A percentile compares a stretch with the other conserved stretches of the same genome.
Evolutionary conservation across 495 filamentous ascomycete genomes (phyloP).

Genomic region (Neurospora sp.): DNA sequence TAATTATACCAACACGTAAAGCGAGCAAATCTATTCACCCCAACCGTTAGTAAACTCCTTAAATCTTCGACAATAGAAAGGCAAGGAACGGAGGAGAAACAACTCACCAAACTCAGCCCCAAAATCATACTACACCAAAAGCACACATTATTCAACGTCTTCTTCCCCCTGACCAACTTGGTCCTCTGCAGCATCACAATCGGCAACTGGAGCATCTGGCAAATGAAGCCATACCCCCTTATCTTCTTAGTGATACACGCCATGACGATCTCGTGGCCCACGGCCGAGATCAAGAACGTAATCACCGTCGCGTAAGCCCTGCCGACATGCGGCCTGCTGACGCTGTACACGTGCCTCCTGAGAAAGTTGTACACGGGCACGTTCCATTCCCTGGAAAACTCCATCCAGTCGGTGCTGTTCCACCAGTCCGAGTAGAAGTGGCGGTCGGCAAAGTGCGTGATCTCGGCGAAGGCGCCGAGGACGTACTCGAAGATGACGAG

Average conservation of each 20-base stretch:
- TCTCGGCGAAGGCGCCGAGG: slow-evolving; percentile 87
- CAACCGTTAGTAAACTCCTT: slow-evolving; percentile 3
- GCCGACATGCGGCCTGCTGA: slow-evolving; percentile 62
- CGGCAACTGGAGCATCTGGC: slow-evolving; percentile 93
- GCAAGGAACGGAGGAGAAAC: background rate
- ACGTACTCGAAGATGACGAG: slow-evolving; percentile 96
- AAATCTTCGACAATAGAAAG: background rate
- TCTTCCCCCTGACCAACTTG: slow-evolving; percentile 58
- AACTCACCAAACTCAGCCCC: slow-evolving; percentile 74
- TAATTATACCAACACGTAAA: slow-evolving; percentile 39
- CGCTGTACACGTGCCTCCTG: slow-evolving; percentile 85
- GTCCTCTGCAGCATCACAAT: slow-evolving; percentile 86
- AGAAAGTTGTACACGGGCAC: slow-evolving; percentile 97
- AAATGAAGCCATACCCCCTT: slow-evolving; percentile 83
- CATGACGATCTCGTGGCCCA: slow-evolving; percentile 94
- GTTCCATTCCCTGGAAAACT: slow-evolving; percentile 97
- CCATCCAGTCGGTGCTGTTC: slow-evolving; percentile 82
- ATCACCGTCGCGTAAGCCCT: slow-evolving; percentile 74
- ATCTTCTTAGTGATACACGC: slow-evolving; percentile 97
- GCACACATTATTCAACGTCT: slow-evolving; percentile 78
- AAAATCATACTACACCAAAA: slow-evolving; percentile 96
- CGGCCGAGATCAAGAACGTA: slow-evolving; percentile 80
- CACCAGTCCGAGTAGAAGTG: slow-evolving; percentile 99
- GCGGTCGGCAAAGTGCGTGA: slow-evolving; percentile 87
- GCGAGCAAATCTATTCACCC: slow-evolving; percentile 39